Percentiles rank a stretch among this genome's conserved stretches.
These are phyloP conservation scores for Prunus mira DNA, from an alignment of 306 rosid species.

Conservation along the genomic window DNA sequence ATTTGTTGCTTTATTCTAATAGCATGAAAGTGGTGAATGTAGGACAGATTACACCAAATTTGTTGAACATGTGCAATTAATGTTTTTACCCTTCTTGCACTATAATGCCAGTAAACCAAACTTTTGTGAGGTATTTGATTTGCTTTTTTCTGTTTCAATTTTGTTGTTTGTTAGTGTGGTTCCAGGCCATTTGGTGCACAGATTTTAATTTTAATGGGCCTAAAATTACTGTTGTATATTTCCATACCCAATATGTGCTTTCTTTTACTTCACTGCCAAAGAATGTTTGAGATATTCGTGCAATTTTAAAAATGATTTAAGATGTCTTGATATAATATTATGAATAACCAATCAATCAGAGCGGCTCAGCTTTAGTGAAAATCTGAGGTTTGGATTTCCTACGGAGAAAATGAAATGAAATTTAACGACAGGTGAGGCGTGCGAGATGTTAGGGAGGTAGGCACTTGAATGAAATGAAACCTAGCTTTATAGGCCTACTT, in stretches of 20 bases:
- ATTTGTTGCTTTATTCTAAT: conserved; percentile 23
- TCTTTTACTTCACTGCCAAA: not conserved
- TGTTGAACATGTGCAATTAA: conserved; percentile 25
- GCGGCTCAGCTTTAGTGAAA: too few relatives aligned
- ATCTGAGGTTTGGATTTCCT: too few relatives aligned
- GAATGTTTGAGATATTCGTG: too few relatives aligned
- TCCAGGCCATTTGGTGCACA: not conserved
- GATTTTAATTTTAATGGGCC: not conserved
- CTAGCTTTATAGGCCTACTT: too few relatives aligned
- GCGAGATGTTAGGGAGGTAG: too few relatives aligned
- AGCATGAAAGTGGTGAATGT: conserved; percentile 37
- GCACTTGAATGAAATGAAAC: too few relatives aligned
- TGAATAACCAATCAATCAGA: too few relatives aligned
- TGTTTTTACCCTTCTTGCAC: conserved; percentile 22
- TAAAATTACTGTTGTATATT: too few relatives aligned
- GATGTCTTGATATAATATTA: too few relatives aligned
- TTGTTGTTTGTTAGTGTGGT: not conserved
- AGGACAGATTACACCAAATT: conserved; percentile 28
- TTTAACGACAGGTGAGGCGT: too few relatives aligned
- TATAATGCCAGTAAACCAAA: conserved; percentile 29
- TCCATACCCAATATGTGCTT: not conserved
- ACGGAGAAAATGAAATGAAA: too few relatives aligned
- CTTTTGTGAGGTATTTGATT: conserved; percentile 13
- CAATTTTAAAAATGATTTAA: too few relatives aligned
- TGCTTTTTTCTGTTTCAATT: conserved; percentile 7